Evolutionary conservation across 257 asterid species (phyloP).

Genomic region (Eustoma russellianum): DNA sequence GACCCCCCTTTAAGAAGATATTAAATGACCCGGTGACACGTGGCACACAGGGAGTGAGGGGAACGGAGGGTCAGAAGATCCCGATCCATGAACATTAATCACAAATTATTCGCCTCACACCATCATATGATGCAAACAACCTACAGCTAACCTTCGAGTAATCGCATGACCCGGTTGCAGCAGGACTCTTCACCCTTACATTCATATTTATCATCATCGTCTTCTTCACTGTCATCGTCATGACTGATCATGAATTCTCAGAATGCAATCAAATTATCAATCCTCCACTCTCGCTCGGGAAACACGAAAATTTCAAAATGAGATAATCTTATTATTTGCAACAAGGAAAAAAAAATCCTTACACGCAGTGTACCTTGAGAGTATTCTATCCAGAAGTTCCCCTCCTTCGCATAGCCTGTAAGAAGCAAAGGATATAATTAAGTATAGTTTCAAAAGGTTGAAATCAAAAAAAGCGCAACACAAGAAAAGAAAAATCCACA

Average conservation of each 20-base stretch:
- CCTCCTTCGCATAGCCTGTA: slow-evolving; percentile 97
- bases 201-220: slow-evolving; percentile 12
- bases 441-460: slow-evolving; percentile 3
- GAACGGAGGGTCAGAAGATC: too few species aligned
- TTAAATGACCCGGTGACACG: too few species aligned
- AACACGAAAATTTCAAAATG: too few species aligned
- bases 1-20: too few species aligned
- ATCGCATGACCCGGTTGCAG: slow-evolving; percentile 8
- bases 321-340: too few species aligned
- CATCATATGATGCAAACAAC: neutral
- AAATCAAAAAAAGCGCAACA: neutral
- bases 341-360: neutral
- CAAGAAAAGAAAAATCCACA: too few species aligned
- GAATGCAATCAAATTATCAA: neutral
- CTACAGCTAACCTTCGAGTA: neutral
- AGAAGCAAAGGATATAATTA: slow-evolving; percentile 9
- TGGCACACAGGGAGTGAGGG: too few species aligned
- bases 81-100: too few species aligned
- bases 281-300: too few species aligned
- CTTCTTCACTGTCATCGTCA: too few species aligned
- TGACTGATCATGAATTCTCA: slow-evolving; percentile 10
- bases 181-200: slow-evolving; percentile 9
- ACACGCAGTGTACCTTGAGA: too few species aligned
- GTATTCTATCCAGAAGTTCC: slow-evolving; percentile 83
- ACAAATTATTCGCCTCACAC: too few species aligned